Evolutionary conservation across 2,329 filamentous ascomycete genomes (phyloP).

Genomic region (Graphilbum sp.): DNA sequence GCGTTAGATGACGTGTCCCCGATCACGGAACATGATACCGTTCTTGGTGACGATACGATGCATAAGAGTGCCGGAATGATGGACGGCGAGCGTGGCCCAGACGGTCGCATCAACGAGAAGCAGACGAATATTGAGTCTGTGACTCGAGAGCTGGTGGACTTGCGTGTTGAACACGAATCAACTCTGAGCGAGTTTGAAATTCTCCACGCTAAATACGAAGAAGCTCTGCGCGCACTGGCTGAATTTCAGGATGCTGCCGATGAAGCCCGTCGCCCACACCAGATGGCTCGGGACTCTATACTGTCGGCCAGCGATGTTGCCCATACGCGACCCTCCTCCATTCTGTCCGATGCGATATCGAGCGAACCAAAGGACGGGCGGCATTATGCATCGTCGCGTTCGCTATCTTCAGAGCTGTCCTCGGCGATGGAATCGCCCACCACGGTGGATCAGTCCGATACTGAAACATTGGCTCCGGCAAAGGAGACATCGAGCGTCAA

Average conservation of each 20-base stretch:
- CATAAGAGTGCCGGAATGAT: constrained; percentile 2
- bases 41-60: constrained; percentile 1
- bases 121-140: constrained; percentile 84
- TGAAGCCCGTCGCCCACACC: constrained; percentile 51
- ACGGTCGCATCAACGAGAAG: no score
- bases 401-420: constrained; percentile 85
- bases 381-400: constrained; percentile 67
- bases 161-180: constrained; percentile 78
- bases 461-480: constrained; percentile 27
- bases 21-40: background rate
- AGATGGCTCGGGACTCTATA: constrained; percentile 34
- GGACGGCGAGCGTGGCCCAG: no score
- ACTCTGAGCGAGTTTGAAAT: constrained; percentile 67
- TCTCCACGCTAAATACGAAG: constrained; percentile 79
- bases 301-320: constrained; percentile 34
- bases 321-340: constrained; percentile 53
- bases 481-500: constrained; percentile 3
- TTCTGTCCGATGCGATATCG: constrained; percentile 64
- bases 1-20: constrained; percentile 4
- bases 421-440: constrained; percentile 64
- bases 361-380: constrained; percentile 51
- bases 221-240: constrained; percentile 65
- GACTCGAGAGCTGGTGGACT: constrained; percentile 77
- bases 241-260: constrained; percentile 76
- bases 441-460: constrained; percentile 46